phyloP scores from a whole-genome alignment of 768 basidiomycete genomes.

The Clavaria fumosa region DNA sequence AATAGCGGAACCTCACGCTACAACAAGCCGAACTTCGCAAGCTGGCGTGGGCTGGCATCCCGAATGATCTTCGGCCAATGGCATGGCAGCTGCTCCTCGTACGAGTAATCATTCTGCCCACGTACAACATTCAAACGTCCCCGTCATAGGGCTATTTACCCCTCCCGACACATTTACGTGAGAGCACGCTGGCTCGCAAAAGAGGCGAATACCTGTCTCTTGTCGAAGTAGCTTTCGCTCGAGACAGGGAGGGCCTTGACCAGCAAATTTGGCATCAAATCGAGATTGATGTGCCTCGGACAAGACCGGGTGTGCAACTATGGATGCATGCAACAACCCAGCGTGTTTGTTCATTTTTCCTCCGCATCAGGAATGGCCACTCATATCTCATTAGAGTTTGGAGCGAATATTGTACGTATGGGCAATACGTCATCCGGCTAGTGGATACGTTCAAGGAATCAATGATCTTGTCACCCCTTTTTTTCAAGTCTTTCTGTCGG shows the following conservation, averaged over 20 bases:
- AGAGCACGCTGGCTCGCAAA: conserved; percentile 71
- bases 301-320: conserved; percentile 75
- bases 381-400: conserved; percentile 42
- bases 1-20: conserved; percentile 6
- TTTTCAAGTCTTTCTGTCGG: conserved; percentile 91
- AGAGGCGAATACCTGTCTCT: conserved; percentile 83
- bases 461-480: conserved; percentile 97
- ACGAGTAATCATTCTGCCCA: conserved; percentile 17
- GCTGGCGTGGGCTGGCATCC: conserved; percentile 91
- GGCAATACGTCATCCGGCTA: conserved; percentile 97
- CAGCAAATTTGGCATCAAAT: conserved; percentile 99
- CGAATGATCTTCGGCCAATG: conserved; percentile 71
- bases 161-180: conserved; percentile 58
- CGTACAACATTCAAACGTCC: conserved; percentile 5
- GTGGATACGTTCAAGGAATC: conserved; percentile 98
- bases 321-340: conserved; percentile 91
- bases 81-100: conserved; percentile 93
- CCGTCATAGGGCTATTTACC: conserved; percentile 75
- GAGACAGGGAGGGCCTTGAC: conserved; percentile 75
- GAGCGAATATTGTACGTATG: conserved; percentile 96
- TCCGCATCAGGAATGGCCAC: conserved; percentile 1
- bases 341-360: conserved; percentile 37
- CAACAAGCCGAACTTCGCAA: conserved; percentile 65
- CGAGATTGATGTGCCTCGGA: conserved; percentile 94
- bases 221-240: conserved; percentile 78